These are phyloP conservation scores for Cordia subcordata DNA, from an alignment of 257 asterid genomes.

Conservation along the genomic window DNA sequence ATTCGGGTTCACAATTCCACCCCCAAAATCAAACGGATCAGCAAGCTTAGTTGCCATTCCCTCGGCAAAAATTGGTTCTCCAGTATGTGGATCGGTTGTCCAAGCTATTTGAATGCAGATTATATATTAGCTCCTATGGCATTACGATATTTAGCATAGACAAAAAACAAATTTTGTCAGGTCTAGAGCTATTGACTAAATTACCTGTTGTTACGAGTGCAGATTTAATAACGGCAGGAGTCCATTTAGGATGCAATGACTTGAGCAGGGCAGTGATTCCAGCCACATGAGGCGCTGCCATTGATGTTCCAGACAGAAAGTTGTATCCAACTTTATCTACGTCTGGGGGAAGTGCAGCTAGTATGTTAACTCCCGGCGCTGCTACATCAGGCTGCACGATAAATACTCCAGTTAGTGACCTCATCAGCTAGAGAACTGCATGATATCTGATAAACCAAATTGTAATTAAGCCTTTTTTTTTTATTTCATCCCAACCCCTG, in stretches of 20 bases:
- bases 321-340: background rate
- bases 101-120: slow-evolving; percentile 9
- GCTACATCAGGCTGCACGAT: slow-evolving; percentile 23
- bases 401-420: background rate
- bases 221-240: slow-evolving; percentile 27
- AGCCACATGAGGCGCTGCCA: slow-evolving; percentile 22
- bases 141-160: background rate
- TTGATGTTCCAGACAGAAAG: slow-evolving; percentile 20
- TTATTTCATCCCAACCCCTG: no score
- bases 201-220: slow-evolving; percentile 25
- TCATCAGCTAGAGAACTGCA: no score
- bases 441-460: no score
- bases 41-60: slow-evolving; percentile 15
- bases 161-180: no score
- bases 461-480: no score
- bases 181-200: background rate
- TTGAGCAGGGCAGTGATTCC: slow-evolving; percentile 22
- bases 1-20: slow-evolving; percentile 25
- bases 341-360: slow-evolving; percentile 4
- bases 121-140: background rate
- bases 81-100: slow-evolving; percentile 6
- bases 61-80: slow-evolving; percentile 20
- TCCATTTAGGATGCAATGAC: slow-evolving; percentile 18
- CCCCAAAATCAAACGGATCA: slow-evolving; percentile 28
- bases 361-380: slow-evolving; percentile 22